Percentiles rank a stretch among this genome's conserved stretches.
phyloP scores from a whole-genome alignment of 2,329 filamentous ascomycete species.

The Colletotrichum abscissum region DNA sequence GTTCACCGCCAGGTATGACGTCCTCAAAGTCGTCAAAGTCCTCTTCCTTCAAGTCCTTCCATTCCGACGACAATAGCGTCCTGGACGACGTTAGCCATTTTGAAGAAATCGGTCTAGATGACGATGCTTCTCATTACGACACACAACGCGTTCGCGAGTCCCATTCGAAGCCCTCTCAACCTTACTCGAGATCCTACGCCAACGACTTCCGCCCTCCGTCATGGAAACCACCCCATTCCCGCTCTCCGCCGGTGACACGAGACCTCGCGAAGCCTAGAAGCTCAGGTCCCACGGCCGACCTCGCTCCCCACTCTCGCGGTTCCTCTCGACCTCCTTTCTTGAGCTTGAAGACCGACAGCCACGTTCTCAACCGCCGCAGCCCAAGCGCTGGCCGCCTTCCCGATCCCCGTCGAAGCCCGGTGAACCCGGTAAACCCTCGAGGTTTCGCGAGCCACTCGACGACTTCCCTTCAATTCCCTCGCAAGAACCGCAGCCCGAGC shows the following conservation, averaged over 20 bases:
- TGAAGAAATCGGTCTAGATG: constrained; percentile 91
- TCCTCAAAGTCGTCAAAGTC: constrained; percentile 90
- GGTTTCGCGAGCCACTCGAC: constrained; percentile 51
- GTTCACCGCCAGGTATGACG: constrained; percentile 81
- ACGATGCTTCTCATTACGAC: constrained; percentile 55
- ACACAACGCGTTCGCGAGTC: constrained; percentile 43
- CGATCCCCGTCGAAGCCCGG: constrained; percentile 39
- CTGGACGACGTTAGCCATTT: constrained; percentile 84
- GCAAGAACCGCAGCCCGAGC: constrained; percentile 63
- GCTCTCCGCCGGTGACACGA: constrained; percentile 41
- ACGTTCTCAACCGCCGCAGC: constrained; percentile 63
- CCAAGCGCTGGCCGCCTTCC: constrained; percentile 55
- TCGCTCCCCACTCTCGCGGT: constrained; percentile 14
- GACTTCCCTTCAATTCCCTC: constrained; percentile 50
- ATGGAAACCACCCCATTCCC: constrained; percentile 33
- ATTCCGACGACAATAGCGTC: constrained; percentile 77
- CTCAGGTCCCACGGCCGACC: constrained; percentile 1
- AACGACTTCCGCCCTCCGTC: constrained; percentile 34
- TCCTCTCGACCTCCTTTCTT: constrained; percentile 56
- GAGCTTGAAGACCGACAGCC: constrained; percentile 53
- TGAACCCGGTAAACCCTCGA: constrained; percentile 34
- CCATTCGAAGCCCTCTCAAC: constrained; percentile 40
- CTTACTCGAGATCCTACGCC: constrained; percentile 34
- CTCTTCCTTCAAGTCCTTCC: constrained; percentile 82
- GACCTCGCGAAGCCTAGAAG: constrained; percentile 42